A percentile compares a stretch with the other conserved stretches of the same genome.
Evolutionary conservation across 768 basidiomycete species (phyloP).

Genomic region (Tremella fuciformis): DNA sequence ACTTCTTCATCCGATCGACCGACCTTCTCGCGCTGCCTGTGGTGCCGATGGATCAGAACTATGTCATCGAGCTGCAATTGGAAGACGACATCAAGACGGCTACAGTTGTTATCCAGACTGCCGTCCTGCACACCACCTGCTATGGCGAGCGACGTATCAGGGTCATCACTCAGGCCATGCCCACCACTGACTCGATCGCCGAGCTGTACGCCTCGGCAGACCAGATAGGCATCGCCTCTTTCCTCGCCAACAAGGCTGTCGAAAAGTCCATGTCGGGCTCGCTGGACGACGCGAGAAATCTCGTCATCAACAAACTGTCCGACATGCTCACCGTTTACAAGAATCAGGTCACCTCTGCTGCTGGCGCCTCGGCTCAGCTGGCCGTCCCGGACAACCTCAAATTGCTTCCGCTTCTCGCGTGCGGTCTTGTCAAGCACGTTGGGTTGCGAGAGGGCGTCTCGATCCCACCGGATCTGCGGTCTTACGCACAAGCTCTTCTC

Average conservation of each 20-base stretch:
- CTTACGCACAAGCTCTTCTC: constrained; percentile 88
- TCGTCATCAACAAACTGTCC: constrained; percentile 75
- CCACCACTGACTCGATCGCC: constrained; percentile 80
- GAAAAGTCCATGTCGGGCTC: constrained; percentile 80
- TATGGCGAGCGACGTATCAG: constrained; percentile 81
- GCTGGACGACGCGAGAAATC: constrained; percentile 83
- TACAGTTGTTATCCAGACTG: constrained; percentile 91
- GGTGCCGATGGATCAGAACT: constrained; percentile 94
- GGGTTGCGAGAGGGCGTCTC: constrained; percentile 93
- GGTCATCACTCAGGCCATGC: constrained; percentile 81
- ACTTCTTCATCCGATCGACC: constrained; percentile 96
- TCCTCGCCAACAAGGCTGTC: constrained; percentile 87
- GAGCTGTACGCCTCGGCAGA: constrained; percentile 89
- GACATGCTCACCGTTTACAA: constrained; percentile 87
- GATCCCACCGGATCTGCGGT: constrained; percentile 92
- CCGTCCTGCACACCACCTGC: constrained; percentile 88
- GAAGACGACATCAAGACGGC: constrained; percentile 88
- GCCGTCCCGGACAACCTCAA: constrained; percentile 90
- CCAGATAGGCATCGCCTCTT: constrained; percentile 77
- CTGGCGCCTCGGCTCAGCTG: constrained; percentile 89
- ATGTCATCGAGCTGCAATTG: constrained; percentile 91
- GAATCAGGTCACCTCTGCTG: constrained; percentile 89
- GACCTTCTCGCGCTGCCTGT: constrained; percentile 93
- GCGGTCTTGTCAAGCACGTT: constrained; percentile 92
- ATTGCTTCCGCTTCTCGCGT: constrained; percentile 83